phyloP scores from a whole-genome alignment of 495 filamentous ascomycete genomes.

The Penicillium taxi region DNA sequence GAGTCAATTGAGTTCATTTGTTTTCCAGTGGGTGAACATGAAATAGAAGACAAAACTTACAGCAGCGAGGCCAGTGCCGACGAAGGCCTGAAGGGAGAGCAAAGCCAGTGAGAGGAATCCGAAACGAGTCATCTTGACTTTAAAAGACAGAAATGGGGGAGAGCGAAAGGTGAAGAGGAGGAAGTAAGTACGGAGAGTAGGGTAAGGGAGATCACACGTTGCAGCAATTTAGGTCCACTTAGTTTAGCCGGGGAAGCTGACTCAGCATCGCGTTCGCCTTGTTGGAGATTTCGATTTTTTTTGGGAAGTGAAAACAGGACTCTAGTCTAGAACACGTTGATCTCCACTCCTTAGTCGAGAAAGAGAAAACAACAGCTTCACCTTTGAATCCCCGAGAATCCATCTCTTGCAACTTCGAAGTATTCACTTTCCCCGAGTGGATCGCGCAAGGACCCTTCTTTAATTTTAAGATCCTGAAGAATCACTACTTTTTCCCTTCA shows the following conservation, averaged over 20 bases:
- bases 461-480: constrained; percentile 1
- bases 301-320: constrained; percentile 4
- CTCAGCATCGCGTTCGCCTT: constrained; percentile 13
- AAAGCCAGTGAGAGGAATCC: constrained; percentile 63
- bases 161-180: constrained; percentile 15
- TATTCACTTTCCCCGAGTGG: background rate
- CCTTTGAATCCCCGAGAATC: too few species aligned
- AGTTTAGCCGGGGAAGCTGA: constrained; percentile 11
- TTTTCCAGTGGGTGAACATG: constrained; percentile 2
- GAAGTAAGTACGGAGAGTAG: constrained; percentile 8
- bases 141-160: too few species aligned
- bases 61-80: constrained; percentile 51
- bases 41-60: constrained; percentile 41
- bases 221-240: constrained; percentile 16
- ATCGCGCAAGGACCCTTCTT: constrained; percentile 3
- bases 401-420: background rate
- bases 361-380: background rate
- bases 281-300: constrained; percentile 12
- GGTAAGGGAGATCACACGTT: constrained; percentile 22
- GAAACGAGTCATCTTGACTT: constrained; percentile 63
- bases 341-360: constrained; percentile 1
- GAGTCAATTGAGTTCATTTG: constrained; percentile 19
- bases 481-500: background rate
- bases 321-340: constrained; percentile 1
- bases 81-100: constrained; percentile 59